A percentile compares a stretch with the other conserved stretches of the same genome.
Conservation (phyloP, 116 monocot species). For the Zostera marina region DNA sequence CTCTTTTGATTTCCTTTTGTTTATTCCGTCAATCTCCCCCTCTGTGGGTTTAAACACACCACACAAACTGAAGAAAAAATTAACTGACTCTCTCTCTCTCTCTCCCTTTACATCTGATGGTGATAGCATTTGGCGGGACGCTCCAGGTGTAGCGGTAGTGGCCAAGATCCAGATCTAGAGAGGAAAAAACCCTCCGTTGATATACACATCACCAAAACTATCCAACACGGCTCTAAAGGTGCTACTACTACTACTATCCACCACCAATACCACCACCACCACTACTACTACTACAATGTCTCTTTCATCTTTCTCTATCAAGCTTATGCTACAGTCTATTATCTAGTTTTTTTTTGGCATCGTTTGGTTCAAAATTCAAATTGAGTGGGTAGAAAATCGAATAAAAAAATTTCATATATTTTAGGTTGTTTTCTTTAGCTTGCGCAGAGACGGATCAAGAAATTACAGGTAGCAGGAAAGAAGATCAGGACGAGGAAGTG, state of each 20-base stretch:
- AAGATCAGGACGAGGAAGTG: slow-evolving; percentile 2
- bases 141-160: slow-evolving; percentile 13
- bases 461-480: background rate
- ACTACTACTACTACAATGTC: background rate
- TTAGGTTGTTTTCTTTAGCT: background rate
- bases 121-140: slow-evolving; percentile 57
- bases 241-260: background rate
- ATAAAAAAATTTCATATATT: background rate
- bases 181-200: slow-evolving; percentile 12
- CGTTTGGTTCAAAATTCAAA: background rate
- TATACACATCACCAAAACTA: slow-evolving; percentile 5
- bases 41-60: background rate
- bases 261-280: background rate
- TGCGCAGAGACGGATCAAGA: slow-evolving; percentile 5
- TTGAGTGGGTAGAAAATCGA: background rate
- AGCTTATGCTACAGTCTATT: background rate
- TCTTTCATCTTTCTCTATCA: background rate
- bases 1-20: slow-evolving; percentile 1
- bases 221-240: slow-evolving; percentile 13
- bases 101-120: slow-evolving; percentile 3
- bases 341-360: slow-evolving; percentile 3
- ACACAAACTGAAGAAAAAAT: background rate
- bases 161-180: slow-evolving; percentile 32
- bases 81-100: background rate
- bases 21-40: background rate